These are phyloP conservation scores for Wickerhamiella kurtzmanii DNA, from an alignment of 805 yeast species.

Conservation along the genomic window DNA sequence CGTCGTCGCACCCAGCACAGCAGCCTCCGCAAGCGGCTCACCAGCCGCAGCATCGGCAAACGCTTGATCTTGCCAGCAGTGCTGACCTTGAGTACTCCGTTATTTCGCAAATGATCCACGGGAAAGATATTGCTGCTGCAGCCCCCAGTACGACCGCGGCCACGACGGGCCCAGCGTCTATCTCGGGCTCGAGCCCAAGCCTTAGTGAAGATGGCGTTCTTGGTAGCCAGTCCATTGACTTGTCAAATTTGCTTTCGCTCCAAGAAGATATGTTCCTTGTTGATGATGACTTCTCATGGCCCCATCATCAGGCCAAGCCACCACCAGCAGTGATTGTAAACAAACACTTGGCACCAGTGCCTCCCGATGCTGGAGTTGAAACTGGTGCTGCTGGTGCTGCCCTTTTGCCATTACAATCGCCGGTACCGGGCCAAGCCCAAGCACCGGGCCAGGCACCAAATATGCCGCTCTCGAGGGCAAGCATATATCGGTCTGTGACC, in stretches of 20 bases:
- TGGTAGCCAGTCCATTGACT: neutral
- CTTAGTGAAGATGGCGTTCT: neutral
- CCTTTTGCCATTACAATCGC: too few relatives aligned
- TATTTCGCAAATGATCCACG: slow-evolving; percentile 1
- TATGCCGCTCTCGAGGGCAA: slow-evolving; percentile 14
- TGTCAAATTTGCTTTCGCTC: slow-evolving; percentile 1
- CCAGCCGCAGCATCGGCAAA: too few relatives aligned
- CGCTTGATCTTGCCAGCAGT: neutral
- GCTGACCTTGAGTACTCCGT: slow-evolving; percentile 2
- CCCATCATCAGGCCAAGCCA: neutral
- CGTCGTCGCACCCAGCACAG: too few relatives aligned
- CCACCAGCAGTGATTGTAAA: slow-evolving; percentile 1
- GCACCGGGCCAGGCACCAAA: neutral
- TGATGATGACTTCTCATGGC: neutral
- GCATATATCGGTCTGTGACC: slow-evolving; percentile 52
- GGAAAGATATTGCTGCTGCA: too few relatives aligned
- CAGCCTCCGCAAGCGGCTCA: too few relatives aligned
- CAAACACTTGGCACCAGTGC: neutral
- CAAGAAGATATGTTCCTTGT: neutral
- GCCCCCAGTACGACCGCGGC: too few relatives aligned
- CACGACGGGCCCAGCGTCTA: neutral
- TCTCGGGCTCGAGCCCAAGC: neutral
- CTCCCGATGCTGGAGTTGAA: neutral
- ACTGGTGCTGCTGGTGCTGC: neutral
- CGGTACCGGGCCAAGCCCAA: too few relatives aligned